Conservation (phyloP, 129 eudicot genomes). For the Ambrosia trifida region DNA sequence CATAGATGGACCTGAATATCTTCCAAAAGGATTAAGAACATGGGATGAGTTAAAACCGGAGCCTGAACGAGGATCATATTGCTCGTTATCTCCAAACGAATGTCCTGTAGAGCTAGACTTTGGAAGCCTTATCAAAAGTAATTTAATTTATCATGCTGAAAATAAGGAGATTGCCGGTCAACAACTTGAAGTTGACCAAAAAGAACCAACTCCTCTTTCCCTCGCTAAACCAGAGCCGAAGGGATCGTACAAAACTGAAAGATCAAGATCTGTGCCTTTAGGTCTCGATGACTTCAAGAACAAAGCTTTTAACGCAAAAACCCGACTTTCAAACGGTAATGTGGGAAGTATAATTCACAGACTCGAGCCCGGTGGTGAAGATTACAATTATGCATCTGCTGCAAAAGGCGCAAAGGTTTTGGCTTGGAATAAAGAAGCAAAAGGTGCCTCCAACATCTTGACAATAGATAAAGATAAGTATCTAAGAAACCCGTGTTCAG, state of each 20-base stretch:
- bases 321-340: constrained; percentile 42
- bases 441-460: constrained; percentile 91
- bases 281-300: constrained; percentile 90
- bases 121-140: constrained; percentile 26
- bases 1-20: constrained; percentile 60
- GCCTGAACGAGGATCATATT: constrained; percentile 24
- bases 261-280: constrained; percentile 48
- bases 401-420: constrained; percentile 92
- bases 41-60: constrained; percentile 52
- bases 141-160: constrained; percentile 25
- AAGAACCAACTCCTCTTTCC: constrained; percentile 21
- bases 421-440: constrained; percentile 87
- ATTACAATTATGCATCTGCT: constrained; percentile 90
- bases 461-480: constrained; percentile 86
- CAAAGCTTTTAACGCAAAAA: constrained; percentile 67
- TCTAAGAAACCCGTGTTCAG: constrained; percentile 94
- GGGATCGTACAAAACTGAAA: constrained; percentile 46
- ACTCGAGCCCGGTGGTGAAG: constrained; percentile 91
- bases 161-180: constrained; percentile 25
- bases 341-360: constrained; percentile 73
- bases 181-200: constrained; percentile 29
- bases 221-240: constrained; percentile 35
- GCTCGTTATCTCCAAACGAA: constrained; percentile 27
- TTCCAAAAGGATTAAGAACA: constrained; percentile 40
- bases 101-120: constrained; percentile 36